phyloP scores from a whole-genome alignment of 305 asterid species.

The Fraxinus platypoda region DNA sequence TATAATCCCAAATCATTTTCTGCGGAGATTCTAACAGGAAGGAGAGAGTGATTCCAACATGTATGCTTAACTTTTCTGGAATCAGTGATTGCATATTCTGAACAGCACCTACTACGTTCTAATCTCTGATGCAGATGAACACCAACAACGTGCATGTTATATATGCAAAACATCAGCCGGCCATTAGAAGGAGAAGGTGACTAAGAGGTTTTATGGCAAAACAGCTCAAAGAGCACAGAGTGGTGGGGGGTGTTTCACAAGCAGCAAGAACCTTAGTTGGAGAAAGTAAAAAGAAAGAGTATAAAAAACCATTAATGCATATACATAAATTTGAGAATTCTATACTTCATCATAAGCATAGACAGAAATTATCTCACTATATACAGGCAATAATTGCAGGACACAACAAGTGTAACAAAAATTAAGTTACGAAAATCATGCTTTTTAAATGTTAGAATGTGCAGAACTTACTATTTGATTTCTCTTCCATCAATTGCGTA shows the following conservation, averaged over 20 bases:
- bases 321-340: neutral
- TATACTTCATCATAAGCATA: slow-evolving; percentile 13
- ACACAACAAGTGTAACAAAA: neutral
- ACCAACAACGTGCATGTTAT: neutral
- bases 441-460: neutral
- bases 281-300: neutral
- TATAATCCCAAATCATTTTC: neutral
- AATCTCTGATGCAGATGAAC: neutral
- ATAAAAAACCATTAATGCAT: neutral
- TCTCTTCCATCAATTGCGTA: slow-evolving; percentile 37
- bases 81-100: neutral
- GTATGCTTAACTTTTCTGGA: neutral
- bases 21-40: neutral
- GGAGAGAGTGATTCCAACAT: neutral
- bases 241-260: neutral
- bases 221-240: neutral
- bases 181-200: neutral
- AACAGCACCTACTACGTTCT: neutral
- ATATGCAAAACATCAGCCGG: neutral
- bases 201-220: neutral
- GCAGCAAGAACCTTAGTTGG: neutral
- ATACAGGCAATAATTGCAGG: neutral
- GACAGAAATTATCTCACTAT: slow-evolving; percentile 1
- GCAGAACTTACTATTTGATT: slow-evolving; percentile 22
- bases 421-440: slow-evolving; percentile 8